Base-by-base conservation (phyloP, 495 filamentous ascomycete genomes). In the Penicillium parvum region DNA sequence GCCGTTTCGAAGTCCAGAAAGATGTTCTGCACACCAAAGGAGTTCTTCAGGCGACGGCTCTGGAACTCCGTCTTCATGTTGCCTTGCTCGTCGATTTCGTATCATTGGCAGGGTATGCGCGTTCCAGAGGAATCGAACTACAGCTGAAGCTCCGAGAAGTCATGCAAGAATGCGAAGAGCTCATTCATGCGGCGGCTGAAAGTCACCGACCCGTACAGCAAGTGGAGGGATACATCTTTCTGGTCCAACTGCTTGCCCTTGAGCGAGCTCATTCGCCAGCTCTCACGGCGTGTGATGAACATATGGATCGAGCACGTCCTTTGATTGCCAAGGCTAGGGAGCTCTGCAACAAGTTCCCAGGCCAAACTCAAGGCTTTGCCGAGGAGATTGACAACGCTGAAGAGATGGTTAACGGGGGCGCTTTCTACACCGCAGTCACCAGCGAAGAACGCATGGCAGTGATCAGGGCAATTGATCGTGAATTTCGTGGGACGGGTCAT, bases 401-500 rank as follows among this genome's bases (percentile, higher is more conserved):
- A n/a, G 15, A 7, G 5, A 49, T 49, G 32, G 14, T 49, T n/a
- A 0, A 5, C 0, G 33, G 25, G 4, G 27, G 7, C 10, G 23
- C 32, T 0, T 43, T 49, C 38, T 43, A 38, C 11, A 14, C 26
- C 3, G 11, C 25, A 25, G 26, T 33, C 17, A 32, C 17, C 7
- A 43, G 33, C 18, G 32, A 37, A 27, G 45, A 49, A 20, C 39
- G 38, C 32, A 37, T 43, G 39, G 45, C 32, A 3, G 26, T 38
- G 4, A 7, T 43, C 1, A 20, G 5, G 3, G 39, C 45, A 0
- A 82, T 82, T 77, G 43, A 65, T 4, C 43, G 35, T 0, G 71
- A 72, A 38, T 80, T 81, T 21, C 45, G 25, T 1, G 69, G 73
- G 2, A 82, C 72, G 4, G 81, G 82, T 0, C 80, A 85, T 57